phyloP scores from a whole-genome alignment of 2,329 filamentous ascomycete genomes.

The Ophiosphaerella korrae region DNA sequence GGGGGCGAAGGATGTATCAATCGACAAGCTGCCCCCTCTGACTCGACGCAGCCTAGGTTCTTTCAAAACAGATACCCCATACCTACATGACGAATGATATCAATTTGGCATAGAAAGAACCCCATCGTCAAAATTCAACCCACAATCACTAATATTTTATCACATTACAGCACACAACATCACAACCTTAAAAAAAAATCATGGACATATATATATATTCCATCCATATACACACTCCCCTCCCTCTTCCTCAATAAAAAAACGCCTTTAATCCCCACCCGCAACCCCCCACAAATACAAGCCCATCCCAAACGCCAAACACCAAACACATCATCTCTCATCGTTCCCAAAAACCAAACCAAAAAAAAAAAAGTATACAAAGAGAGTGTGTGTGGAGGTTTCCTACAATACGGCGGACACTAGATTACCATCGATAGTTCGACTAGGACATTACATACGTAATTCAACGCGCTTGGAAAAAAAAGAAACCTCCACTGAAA shows the following conservation, averaged over 20 bases:
- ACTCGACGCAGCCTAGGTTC: too few species aligned
- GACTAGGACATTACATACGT: conserved; percentile 41
- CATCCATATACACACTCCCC: neutral
- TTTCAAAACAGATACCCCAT: too few species aligned
- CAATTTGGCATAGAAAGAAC: too few species aligned
- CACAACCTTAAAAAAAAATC: neutral
- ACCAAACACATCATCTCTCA: neutral
- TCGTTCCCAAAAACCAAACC: too few species aligned
- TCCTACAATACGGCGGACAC: conserved; percentile 8
- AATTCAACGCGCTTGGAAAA: conserved; percentile 27
- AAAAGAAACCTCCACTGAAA: conserved; percentile 19
- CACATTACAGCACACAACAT: neutral
- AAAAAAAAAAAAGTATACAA: too few species aligned
- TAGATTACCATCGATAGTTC: conserved; percentile 22
- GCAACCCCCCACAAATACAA: neutral
- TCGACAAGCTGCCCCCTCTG: too few species aligned
- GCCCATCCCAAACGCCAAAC: neutral
- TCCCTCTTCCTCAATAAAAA: neutral
- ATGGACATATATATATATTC: conserved; percentile 1
- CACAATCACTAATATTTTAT: too few species aligned
- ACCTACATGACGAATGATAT: too few species aligned
- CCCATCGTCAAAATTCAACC: too few species aligned
- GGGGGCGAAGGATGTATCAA: too few species aligned
- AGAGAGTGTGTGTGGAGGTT: conserved; percentile 11
- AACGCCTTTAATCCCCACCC: neutral